These are phyloP conservation scores for Achaetomium macrosporum DNA, from an alignment of 2,329 filamentous ascomycete genomes.

Conservation along the genomic window DNA sequence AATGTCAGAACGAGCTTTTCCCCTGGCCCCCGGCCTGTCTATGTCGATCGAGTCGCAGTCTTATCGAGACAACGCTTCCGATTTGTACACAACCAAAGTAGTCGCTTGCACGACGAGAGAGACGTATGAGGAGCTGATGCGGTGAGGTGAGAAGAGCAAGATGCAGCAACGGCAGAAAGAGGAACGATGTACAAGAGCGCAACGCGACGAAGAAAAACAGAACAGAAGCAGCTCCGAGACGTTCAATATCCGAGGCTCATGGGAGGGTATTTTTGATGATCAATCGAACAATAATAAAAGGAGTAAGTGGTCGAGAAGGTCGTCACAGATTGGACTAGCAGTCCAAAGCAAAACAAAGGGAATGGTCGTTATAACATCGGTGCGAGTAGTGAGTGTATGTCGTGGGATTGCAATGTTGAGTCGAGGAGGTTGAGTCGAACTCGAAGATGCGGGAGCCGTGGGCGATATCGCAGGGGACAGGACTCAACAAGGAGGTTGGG, in stretches of 20 bases:
- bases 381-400: constrained; percentile 24
- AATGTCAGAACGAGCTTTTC: constrained; percentile 18
- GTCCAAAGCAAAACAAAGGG: constrained; percentile 27
- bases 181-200: constrained; percentile 28
- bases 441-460: neutral
- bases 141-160: constrained; percentile 25
- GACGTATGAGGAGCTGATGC: constrained; percentile 5
- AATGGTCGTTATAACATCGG: constrained; percentile 41
- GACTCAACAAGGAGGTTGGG: neutral
- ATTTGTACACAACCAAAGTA: constrained; percentile 18
- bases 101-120: constrained; percentile 10
- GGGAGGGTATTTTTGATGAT: constrained; percentile 34
- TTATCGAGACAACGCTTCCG: constrained; percentile 22
- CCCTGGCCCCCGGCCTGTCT: constrained; percentile 20
- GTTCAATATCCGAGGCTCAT: constrained; percentile 44
- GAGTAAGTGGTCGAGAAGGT: constrained; percentile 26
- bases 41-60: constrained; percentile 21
- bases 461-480: constrained; percentile 1
- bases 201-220: constrained; percentile 25
- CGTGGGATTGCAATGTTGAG: constrained; percentile 20
- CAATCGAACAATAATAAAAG: constrained; percentile 34
- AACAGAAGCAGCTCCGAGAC: constrained; percentile 36
- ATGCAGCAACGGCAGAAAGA: constrained; percentile 17
- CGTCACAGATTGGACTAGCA: constrained; percentile 23
- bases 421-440: constrained; percentile 9